Base-by-base conservation (phyloP, 2,329 filamentous ascomycete genomes). In the Arthrinium puccinioides region DNA sequence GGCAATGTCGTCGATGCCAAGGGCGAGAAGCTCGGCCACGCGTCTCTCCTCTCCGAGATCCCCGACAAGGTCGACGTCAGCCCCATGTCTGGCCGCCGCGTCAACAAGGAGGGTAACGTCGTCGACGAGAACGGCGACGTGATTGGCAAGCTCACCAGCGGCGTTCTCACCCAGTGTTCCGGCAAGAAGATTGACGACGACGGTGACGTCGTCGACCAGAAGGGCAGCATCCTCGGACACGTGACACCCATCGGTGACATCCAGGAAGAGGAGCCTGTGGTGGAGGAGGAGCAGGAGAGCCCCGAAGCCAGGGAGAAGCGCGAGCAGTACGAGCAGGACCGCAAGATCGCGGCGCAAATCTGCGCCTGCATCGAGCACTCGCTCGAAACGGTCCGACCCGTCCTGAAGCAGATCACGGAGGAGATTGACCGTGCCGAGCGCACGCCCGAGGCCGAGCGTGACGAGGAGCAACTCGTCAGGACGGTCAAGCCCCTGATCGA, bases 401-500 rank as follows among this genome's bases (percentile, higher is more conserved):
- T 94, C 54, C 84, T 85, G 70, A 87, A 85, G 64, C 76, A 87
- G 67, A 95, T 95, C 60, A 84, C 78, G 5, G 82, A 88, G 76
- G 74, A 82, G 63, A 84, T 94, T 51, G 85, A 94, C 50, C 72
- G 71, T 38, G 87, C 85, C 20, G 86, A 95, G 60, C 76, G 79
- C 46, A 86, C 83, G 20, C 82, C 84, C 29, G 84, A 87, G 61
- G 86, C 94, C 5, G 87, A 95, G 50, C 80, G 90, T 18, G 87
- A 96, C 53, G 89, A 96, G 58, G 87, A 96, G 54, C 76, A 85
- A 49, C 77, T 95, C 5, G 88, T 96, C 53, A 79, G 85, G 57
- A 75, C 88, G 40, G 87, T 95, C 51, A 86, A 83, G 61, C 89
- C 89, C 1, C 72, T 95, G 11, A 87, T 96, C 53, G 88, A 95